These are phyloP conservation scores for Colletotrichum sp. DNA, from an alignment of 2,329 filamentous ascomycete genomes.

Conservation along the genomic window DNA sequence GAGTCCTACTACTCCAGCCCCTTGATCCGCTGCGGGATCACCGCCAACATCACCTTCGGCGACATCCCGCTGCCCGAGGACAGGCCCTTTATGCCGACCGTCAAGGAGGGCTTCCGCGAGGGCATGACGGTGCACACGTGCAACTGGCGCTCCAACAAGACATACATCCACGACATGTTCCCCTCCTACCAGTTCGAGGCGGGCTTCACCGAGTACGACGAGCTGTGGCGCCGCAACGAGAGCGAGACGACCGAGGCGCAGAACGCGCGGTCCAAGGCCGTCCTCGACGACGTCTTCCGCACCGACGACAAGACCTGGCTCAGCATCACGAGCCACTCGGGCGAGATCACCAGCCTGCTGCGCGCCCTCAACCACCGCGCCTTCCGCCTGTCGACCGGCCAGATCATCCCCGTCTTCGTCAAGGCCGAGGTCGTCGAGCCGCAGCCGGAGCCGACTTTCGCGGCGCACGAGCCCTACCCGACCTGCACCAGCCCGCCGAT, in stretches of 20 bases:
- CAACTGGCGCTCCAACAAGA: constrained; percentile 62
- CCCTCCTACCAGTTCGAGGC: constrained; percentile 62
- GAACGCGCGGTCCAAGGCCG: constrained; percentile 49
- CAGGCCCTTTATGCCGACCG: constrained; percentile 57
- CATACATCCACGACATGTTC: constrained; percentile 56
- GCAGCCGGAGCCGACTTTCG: constrained; percentile 34
- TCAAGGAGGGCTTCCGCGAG: constrained; percentile 72
- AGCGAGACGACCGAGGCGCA: constrained; percentile 53
- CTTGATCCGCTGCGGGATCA: constrained; percentile 65
- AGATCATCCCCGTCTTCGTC: constrained; percentile 71
- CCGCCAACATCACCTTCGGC: constrained; percentile 65
- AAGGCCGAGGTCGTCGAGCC: constrained; percentile 53
- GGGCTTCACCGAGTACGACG: constrained; percentile 62
- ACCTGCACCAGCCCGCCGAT: constrained; percentile 50
- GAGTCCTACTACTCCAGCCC: constrained; percentile 70
- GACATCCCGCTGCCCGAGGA: constrained; percentile 55
- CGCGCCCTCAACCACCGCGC: constrained; percentile 63
- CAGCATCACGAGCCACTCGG: constrained; percentile 65
- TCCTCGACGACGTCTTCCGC: constrained; percentile 62
- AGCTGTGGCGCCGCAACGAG: constrained; percentile 46
- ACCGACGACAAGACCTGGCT: constrained; percentile 59
- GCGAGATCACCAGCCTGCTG: constrained; percentile 58
- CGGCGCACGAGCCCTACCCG: constrained; percentile 41
- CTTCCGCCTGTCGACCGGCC: constrained; percentile 69
- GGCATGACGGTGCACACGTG: constrained; percentile 73